Evolutionary conservation across 2,329 filamentous ascomycete species (phyloP).

Genomic region (Davidsoniella virescens): DNA sequence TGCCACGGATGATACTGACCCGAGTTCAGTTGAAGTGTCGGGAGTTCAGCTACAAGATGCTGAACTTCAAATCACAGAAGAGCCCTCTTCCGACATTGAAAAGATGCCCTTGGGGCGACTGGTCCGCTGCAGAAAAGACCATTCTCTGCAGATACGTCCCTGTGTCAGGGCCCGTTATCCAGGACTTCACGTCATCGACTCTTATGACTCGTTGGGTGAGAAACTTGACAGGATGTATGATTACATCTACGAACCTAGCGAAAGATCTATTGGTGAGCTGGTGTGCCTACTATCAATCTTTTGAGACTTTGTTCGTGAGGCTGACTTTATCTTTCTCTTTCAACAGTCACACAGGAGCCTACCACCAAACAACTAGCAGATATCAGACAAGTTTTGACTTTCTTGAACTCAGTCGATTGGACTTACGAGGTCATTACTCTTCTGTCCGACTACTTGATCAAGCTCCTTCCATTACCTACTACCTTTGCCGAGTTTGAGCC

Average conservation of each 20-base stretch:
- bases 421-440: neutral
- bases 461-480: constrained; percentile 1
- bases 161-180: neutral
- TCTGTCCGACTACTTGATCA: neutral
- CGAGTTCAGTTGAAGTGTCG: too few relatives aligned
- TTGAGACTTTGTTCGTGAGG: too few relatives aligned
- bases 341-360: neutral
- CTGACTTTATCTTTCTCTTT: neutral
- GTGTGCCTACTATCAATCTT: too few relatives aligned
- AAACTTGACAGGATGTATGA: neutral
- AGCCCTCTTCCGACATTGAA: too few relatives aligned
- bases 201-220: neutral
- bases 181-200: neutral
- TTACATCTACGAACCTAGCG: neutral
- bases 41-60: too few relatives aligned
- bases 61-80: too few relatives aligned
- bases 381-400: neutral
- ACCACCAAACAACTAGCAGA: neutral
- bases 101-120: neutral
- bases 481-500: constrained; percentile 2
- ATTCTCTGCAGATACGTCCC: constrained; percentile 1
- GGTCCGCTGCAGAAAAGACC: neutral
- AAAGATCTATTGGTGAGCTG: neutral
- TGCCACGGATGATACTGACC: too few relatives aligned
- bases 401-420: constrained; percentile 3